phyloP scores from a whole-genome alignment of 2,329 filamentous ascomycete species.

The Talaromyces sp. region DNA sequence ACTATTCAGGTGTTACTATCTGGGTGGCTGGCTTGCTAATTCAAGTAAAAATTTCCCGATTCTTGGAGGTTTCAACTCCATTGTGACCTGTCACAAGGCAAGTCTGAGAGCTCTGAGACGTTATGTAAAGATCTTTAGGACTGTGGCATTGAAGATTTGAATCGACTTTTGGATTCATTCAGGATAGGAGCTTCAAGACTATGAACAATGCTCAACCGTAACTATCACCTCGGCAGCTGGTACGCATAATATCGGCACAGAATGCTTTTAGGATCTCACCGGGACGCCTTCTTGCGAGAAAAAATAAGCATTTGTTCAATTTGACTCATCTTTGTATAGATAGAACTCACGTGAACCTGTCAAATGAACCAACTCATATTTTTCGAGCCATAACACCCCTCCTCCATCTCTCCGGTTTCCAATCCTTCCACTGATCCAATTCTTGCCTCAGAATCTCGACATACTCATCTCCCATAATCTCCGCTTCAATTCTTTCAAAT shows the following conservation, averaged over 20 bases:
- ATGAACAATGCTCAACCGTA: too few relatives aligned
- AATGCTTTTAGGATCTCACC: too few relatives aligned
- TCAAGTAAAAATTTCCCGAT: constrained; percentile 7
- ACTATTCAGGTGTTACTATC: not conserved
- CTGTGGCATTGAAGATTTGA: too few relatives aligned
- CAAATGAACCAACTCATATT: not conserved
- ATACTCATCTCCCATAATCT: not conserved
- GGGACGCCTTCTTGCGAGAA: too few relatives aligned
- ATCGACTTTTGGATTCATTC: too few relatives aligned
- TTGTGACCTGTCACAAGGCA: not conserved
- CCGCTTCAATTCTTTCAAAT: constrained; percentile 4
- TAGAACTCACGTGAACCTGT: too few relatives aligned
- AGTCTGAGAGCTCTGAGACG: not conserved
- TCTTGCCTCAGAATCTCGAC: constrained; percentile 1
- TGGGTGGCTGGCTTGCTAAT: not conserved
- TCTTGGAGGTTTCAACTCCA: not conserved
- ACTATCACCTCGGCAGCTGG: too few relatives aligned
- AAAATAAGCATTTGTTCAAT: too few relatives aligned
- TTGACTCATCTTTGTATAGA: too few relatives aligned
- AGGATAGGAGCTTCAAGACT: too few relatives aligned
- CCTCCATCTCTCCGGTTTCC: not conserved
- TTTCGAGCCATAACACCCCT: constrained; percentile 10
- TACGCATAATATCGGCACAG: too few relatives aligned
- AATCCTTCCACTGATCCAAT: constrained; percentile 1
- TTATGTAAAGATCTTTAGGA: too few relatives aligned